These are phyloP conservation scores for Syzygium aqueum DNA, from an alignment of 345 rosid genomes.

Conservation along the genomic window DNA sequence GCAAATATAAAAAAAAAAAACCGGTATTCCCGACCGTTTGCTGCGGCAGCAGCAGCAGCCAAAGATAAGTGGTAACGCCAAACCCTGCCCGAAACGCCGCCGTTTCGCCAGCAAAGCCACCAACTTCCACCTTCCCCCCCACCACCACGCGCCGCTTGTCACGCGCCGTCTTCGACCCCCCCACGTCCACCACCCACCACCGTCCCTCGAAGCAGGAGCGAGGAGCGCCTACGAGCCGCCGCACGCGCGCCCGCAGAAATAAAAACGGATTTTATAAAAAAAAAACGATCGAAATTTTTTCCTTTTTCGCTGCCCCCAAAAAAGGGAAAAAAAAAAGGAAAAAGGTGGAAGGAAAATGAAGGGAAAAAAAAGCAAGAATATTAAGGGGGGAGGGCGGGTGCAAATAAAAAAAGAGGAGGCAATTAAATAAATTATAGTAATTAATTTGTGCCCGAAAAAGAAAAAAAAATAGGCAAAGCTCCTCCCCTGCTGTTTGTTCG, in stretches of 20 bases:
- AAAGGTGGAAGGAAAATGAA: not conserved
- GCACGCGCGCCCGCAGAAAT: not conserved
- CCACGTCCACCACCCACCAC: not conserved
- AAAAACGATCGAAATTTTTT: not conserved
- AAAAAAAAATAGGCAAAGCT: not conserved
- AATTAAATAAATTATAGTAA: not conserved
- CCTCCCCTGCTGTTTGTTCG: not conserved
- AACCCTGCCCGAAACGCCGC: not conserved
- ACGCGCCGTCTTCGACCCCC: not conserved
- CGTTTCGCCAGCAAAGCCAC: not conserved
- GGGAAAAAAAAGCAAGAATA: not conserved
- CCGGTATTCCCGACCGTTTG: not conserved
- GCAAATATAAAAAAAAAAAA: not conserved
- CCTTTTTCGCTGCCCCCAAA: not conserved
- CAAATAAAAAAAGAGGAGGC: not conserved
- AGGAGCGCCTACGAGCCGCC: not conserved
- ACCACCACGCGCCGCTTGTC: not conserved
- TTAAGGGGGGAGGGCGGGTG: not conserved
- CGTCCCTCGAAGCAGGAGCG: not conserved
- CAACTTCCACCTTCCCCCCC: not conserved
- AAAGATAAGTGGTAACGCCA: not conserved
- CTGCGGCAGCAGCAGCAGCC: not conserved
- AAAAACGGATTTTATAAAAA: not conserved
- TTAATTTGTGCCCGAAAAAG: not conserved
- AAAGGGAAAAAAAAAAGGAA: not conserved